Evolutionary conservation across 2,329 filamentous ascomycete genomes (phyloP).

Genomic region (Verticillium longisporum): DNA sequence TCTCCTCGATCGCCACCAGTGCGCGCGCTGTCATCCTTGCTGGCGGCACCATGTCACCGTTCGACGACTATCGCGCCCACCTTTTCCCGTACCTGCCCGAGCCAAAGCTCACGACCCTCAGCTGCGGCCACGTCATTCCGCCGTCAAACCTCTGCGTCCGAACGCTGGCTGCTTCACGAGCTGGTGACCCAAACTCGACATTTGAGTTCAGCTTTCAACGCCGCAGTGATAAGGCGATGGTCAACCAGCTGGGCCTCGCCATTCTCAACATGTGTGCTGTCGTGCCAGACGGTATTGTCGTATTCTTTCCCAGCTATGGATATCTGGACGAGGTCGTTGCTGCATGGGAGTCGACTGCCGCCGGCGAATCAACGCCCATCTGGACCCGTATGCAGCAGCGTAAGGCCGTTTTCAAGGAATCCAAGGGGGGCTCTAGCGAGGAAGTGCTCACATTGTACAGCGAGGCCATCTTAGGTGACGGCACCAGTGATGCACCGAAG

Average conservation of each 20-base stretch:
- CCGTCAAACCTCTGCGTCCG: conserved; percentile 72
- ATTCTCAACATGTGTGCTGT: conserved; percentile 64
- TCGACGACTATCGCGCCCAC: conserved; percentile 81
- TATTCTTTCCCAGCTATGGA: conserved; percentile 93
- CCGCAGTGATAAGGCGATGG: conserved; percentile 61
- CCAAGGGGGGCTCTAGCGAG: conserved; percentile 52
- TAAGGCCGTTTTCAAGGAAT: conserved; percentile 58
- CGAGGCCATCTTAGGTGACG: conserved; percentile 51
- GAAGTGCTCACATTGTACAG: conserved; percentile 69
- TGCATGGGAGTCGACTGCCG: conserved; percentile 46
- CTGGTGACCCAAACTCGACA: conserved; percentile 29
- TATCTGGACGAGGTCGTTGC: conserved; percentile 72
- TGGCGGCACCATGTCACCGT: conserved; percentile 96
- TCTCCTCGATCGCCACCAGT: conserved; percentile 77
- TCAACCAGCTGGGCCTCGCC: conserved; percentile 66
- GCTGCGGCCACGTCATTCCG: conserved; percentile 92
- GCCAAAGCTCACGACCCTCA: conserved; percentile 67
- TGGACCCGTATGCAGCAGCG: conserved; percentile 52
- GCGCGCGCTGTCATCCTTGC: conserved; percentile 85
- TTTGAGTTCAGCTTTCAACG: conserved; percentile 89
- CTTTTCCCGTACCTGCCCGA: conserved; percentile 69
- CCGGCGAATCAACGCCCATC: conserved; percentile 29
- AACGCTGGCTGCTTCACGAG: conserved; percentile 48
- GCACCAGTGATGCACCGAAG: conserved; percentile 16
- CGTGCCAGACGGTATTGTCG: conserved; percentile 83